Conservation (phyloP, 169 alveolate genomes). For the Theileria annulata region DNA sequence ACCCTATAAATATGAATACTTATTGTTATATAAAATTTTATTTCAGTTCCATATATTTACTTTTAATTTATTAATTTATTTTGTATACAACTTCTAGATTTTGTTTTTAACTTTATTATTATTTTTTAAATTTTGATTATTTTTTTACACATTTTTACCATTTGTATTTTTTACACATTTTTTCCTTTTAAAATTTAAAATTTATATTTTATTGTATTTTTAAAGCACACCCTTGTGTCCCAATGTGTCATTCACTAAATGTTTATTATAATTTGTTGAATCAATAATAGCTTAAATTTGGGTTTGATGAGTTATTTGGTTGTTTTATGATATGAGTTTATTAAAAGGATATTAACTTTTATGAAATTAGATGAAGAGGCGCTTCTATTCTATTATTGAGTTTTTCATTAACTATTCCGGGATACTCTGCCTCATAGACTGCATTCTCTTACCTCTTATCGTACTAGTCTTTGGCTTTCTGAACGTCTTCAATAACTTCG, state of each 20-base stretch:
- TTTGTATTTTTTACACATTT: neutral
- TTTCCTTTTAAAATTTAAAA: neutral
- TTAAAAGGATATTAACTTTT: neutral
- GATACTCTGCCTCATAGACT: conserved; percentile 58
- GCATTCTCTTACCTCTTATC: conserved; percentile 52
- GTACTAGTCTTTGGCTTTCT: conserved; percentile 29
- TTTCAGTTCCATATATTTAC: neutral
- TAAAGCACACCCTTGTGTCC: neutral
- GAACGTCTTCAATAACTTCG: conserved; percentile 31
- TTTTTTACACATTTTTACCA: neutral
- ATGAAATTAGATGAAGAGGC: neutral
- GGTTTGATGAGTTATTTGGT: neutral
- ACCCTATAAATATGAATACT: neutral
- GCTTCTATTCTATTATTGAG: conserved; percentile 23
- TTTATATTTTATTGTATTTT: conserved; percentile 1
- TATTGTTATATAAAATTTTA: neutral
- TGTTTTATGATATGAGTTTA: neutral
- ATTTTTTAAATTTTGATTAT: too few relatives aligned
- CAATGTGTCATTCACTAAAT: neutral
- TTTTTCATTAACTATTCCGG: conserved; percentile 55
- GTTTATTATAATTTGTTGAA: neutral
- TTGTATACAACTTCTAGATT: neutral
- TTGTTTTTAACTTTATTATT: too few relatives aligned
- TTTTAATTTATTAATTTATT: neutral
- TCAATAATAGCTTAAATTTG: neutral